Percentiles rank a stretch among this genome's conserved stretches.
Conservation (phyloP, 768 basidiomycete species). For the Mycena crocata region DNA sequence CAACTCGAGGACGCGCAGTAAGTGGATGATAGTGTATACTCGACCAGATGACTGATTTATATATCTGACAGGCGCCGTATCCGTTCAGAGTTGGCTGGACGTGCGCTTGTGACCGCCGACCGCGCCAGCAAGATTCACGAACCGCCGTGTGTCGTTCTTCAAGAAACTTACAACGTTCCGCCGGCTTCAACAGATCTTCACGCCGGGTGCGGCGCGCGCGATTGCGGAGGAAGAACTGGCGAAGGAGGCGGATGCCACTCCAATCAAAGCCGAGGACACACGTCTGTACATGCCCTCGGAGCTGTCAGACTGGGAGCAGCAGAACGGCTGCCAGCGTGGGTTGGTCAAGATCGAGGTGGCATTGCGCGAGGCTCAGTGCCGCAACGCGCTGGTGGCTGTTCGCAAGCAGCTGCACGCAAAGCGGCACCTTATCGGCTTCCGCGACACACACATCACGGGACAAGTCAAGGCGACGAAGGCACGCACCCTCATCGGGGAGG, state of each 20-base stretch:
- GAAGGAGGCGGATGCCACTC: neutral
- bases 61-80: slow-evolving; percentile 3
- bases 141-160: slow-evolving; percentile 1
- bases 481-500: neutral
- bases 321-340: too few relatives aligned
- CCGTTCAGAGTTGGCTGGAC: neutral
- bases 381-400: too few relatives aligned
- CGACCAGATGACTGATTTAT: neutral
- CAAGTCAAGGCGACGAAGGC: too few relatives aligned
- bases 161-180: slow-evolving; percentile 20
- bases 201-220: slow-evolving; percentile 10
- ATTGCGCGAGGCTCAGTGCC: too few relatives aligned
- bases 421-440: too few relatives aligned
- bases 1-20: slow-evolving; percentile 31
- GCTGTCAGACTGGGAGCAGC: too few relatives aligned
- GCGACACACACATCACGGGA: too few relatives aligned
- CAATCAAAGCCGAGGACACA: neutral
- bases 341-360: too few relatives aligned
- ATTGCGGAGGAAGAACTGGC: slow-evolving; percentile 11
- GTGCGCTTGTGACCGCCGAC: neutral
- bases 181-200: slow-evolving; percentile 4
- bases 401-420: too few relatives aligned
- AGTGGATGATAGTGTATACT: neutral
- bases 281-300: slow-evolving; percentile 10
- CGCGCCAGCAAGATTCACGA: slow-evolving; percentile 17